Base-by-base conservation (phyloP, 768 basidiomycete species). In the Boletus rubropictus region DNA sequence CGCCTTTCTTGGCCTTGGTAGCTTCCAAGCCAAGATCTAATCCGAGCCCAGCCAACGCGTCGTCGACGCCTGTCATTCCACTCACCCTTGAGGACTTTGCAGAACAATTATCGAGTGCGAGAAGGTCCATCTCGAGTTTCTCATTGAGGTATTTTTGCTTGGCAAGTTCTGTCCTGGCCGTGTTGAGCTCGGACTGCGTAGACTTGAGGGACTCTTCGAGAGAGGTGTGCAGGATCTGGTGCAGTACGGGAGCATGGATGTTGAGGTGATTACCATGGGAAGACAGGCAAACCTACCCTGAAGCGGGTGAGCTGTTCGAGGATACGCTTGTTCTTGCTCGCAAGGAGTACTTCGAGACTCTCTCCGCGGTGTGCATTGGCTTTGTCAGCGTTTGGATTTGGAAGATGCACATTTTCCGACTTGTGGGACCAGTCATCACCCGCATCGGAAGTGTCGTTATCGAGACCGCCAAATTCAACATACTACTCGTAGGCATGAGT, bases 391-490 rank as follows among this genome's bases (percentile, higher is more conserved):
- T 95, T 94, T 1, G 95, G 93, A 62, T 93, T 82, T 0, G 94
- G 94, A 27, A 97, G 74, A 25, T 78, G 79, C 10, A 89, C 54
- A 3, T 75, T 81, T 17, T 76, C 72, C 1, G 69, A 75, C 40
- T 71, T 69, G 39, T 61, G 59, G 22, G 69, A 69, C 52, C 62
- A 63, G 40, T 72, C 74, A 18, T 74, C 80, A 18, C 80, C 81
- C 15, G 77, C 78, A 42, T 87, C 82, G 15, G 50, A 63, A 17
- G 32, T 20, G 29, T 83, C 65, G 8, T 61, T 82, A 29, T 95
- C 90, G 25, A 91, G 77, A 8, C 91, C 90, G 7, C 89, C 84
- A 61, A 98, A 98, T 62, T 98, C 95, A 48, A 99, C 94, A 56
- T 86, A 97, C 96, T 98, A 56, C 25, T 40, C 24, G 21, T 35